phyloP scores from a whole-genome alignment of 2,329 filamentous ascomycete species.

The Penicillium psychrosexuale region DNA sequence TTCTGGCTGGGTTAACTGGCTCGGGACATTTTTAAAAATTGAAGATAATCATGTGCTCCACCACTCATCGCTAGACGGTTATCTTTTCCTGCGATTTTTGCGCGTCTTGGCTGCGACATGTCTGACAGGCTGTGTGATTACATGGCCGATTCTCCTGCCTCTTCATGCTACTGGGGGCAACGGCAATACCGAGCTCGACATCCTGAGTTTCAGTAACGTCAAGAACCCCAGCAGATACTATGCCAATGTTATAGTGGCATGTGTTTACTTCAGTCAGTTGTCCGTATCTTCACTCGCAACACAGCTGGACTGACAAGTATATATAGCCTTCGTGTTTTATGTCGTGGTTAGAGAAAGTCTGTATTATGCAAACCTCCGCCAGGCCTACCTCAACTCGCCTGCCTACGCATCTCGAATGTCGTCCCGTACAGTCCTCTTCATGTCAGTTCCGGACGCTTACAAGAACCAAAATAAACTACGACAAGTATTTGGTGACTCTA shows the following conservation, averaged over 20 bases:
- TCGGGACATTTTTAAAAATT: constrained; percentile 52
- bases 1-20: constrained; percentile 53
- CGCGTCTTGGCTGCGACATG: constrained; percentile 74
- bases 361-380: constrained; percentile 85
- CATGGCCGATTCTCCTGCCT: constrained; percentile 85
- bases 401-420: constrained; percentile 81
- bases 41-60: constrained; percentile 79
- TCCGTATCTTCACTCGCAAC: background rate
- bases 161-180: constrained; percentile 80
- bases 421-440: constrained; percentile 82
- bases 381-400: constrained; percentile 85
- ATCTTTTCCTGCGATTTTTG: constrained; percentile 85
- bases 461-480: constrained; percentile 70
- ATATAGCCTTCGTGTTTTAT: constrained; percentile 72
- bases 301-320: constrained; percentile 5
- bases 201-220: constrained; percentile 78
- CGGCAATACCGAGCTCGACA: constrained; percentile 65
- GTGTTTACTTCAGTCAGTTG: constrained; percentile 67
- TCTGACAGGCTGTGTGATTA: constrained; percentile 75
- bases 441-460: constrained; percentile 75
- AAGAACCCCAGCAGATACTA: constrained; percentile 64
- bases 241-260: constrained; percentile 72
- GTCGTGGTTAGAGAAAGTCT: constrained; percentile 82
- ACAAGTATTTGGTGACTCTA: constrained; percentile 74
- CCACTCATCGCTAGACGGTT: constrained; percentile 86